A percentile compares a stretch with the other conserved stretches of the same genome.
These are phyloP conservation scores for Usnea hakonensis DNA, from an alignment of 495 filamentous ascomycete species.

Conservation along the genomic window DNA sequence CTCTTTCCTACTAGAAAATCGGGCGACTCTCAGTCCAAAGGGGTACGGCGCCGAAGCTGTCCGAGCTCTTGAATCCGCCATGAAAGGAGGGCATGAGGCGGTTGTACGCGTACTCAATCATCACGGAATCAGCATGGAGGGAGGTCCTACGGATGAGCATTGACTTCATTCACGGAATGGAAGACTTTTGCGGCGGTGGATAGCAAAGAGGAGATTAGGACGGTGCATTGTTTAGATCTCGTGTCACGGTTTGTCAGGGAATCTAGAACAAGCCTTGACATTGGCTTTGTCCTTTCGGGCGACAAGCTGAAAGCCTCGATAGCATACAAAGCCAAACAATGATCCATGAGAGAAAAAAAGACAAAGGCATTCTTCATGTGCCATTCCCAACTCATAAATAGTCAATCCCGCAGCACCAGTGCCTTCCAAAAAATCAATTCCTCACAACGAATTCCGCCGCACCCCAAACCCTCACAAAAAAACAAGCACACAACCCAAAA, in stretches of 20 bases:
- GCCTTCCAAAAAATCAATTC: neutral
- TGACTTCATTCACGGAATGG: too few relatives aligned
- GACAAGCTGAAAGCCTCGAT: neutral
- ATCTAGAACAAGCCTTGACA: neutral
- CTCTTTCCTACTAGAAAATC: too few relatives aligned
- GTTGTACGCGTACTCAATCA: too few relatives aligned
- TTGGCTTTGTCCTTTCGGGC: neutral
- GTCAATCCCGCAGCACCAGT: neutral
- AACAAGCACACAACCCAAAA: neutral
- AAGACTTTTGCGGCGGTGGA: neutral
- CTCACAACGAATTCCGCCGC: too few relatives aligned
- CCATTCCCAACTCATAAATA: neutral
- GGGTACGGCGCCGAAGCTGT: too few relatives aligned
- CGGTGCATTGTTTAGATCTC: neutral
- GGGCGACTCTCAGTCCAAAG: too few relatives aligned
- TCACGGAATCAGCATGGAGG: too few relatives aligned
- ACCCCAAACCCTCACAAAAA: neutral
- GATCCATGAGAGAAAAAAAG: neutral
- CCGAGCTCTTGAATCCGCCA: too few relatives aligned
- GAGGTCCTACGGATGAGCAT: too few relatives aligned
- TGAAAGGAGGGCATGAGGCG: too few relatives aligned
- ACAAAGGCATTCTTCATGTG: neutral
- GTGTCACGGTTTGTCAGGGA: neutral
- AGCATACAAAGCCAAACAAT: neutral
- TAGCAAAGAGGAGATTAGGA: neutral